These are phyloP conservation scores for Cerrena zonata DNA, from an alignment of 1,284 basidiomycete genomes.

Conservation along the genomic window DNA sequence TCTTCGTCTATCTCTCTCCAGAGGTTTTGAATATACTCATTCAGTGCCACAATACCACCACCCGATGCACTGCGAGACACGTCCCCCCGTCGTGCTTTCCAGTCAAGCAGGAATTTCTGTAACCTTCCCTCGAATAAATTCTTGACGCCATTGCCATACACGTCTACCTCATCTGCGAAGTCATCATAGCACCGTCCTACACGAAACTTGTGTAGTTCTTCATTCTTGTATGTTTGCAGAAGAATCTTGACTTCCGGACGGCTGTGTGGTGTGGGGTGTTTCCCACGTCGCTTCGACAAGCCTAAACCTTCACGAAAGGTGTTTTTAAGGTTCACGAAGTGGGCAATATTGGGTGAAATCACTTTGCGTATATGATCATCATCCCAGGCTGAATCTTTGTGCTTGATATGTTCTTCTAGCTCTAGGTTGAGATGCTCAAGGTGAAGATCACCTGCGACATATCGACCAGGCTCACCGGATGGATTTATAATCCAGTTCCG, in stretches of 20 bases:
- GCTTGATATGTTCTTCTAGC: too few relatives aligned
- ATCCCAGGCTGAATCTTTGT: too few relatives aligned
- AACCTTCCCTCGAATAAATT: not conserved
- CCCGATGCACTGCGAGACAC: too few relatives aligned
- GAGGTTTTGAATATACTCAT: too few relatives aligned
- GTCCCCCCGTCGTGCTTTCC: too few relatives aligned
- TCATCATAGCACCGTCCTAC: not conserved
- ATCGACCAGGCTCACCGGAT: too few relatives aligned
- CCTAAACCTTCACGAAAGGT: not conserved
- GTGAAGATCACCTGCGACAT: too few relatives aligned
- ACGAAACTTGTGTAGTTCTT: not conserved
- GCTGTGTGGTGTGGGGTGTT: not conserved
- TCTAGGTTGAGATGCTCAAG: too few relatives aligned
- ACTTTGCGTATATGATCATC: not conserved
- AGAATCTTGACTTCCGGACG: not conserved
- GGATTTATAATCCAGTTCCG: too few relatives aligned
- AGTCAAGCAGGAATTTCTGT: not conserved
- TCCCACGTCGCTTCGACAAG: not conserved
- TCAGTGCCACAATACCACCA: too few relatives aligned
- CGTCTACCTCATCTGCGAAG: not conserved
- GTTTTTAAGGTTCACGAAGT: not conserved
- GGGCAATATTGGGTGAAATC: not conserved
- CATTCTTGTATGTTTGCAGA: not conserved
- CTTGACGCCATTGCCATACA: not conserved
- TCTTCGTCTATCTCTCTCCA: too few relatives aligned